A percentile compares a stretch with the other conserved stretches of the same genome.
These are phyloP conservation scores for Lactarius hatsudake DNA, from an alignment of 768 basidiomycete genomes.

Conservation along the genomic window DNA sequence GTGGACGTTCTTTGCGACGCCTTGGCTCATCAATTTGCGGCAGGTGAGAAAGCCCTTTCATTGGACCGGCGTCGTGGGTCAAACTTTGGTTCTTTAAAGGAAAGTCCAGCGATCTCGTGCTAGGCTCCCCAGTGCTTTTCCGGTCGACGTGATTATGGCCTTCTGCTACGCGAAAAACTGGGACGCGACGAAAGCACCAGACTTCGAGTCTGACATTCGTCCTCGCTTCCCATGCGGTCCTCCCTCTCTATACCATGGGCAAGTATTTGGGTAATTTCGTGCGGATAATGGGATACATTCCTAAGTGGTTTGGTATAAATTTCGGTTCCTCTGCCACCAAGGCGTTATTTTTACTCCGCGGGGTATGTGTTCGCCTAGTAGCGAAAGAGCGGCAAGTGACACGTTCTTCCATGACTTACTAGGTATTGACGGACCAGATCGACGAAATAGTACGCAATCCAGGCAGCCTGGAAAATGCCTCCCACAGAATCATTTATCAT, in stretches of 20 bases:
- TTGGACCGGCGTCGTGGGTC: not conserved
- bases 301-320: not conserved
- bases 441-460: not conserved
- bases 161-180: not conserved
- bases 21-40: not conserved
- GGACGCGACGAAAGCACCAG: not conserved
- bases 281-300: not conserved
- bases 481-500: not conserved
- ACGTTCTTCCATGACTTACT: not conserved
- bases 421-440: not conserved
- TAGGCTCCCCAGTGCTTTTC: constrained; percentile 1
- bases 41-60: not conserved
- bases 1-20: not conserved
- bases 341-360: not conserved
- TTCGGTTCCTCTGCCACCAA: not conserved
- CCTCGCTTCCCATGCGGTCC: not conserved
- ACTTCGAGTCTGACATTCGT: not conserved
- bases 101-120: constrained; percentile 6
- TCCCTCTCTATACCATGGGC: not conserved
- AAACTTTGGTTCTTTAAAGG: not conserved
- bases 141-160: not conserved
- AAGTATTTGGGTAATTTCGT: not conserved
- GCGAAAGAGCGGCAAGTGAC: not conserved
- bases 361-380: not conserved
- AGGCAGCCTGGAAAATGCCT: not conserved